A percentile compares a stretch with the other conserved stretches of the same genome.
Evolutionary conservation across 495 filamentous ascomycete species (phyloP).

Genomic region (Podospora fimiseda): DNA sequence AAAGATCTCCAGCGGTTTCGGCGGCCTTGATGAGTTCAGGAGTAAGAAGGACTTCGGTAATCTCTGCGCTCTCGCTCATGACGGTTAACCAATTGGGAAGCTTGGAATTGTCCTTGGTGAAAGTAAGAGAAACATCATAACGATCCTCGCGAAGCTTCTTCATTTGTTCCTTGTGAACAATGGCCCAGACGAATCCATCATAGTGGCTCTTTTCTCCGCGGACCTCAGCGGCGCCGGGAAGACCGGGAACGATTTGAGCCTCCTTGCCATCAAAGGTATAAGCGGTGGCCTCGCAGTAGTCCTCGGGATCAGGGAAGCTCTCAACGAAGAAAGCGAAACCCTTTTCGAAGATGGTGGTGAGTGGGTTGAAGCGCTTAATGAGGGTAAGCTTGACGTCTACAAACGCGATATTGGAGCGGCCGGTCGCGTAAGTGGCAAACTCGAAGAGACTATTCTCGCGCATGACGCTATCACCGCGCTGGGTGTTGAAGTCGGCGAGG

Average conservation of each 20-base stretch:
- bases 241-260: constrained; percentile 56
- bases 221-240: constrained; percentile 50
- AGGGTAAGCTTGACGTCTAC: constrained; percentile 77
- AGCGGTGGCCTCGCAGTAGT: constrained; percentile 64
- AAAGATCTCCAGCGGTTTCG: constrained; percentile 67
- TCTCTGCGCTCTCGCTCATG: constrained; percentile 93
- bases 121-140: constrained; percentile 89
- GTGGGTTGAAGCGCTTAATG: constrained; percentile 83
- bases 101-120: constrained; percentile 83
- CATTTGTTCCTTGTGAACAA: constrained; percentile 95
- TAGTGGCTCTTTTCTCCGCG: constrained; percentile 65
- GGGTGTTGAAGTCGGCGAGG: constrained; percentile 24
- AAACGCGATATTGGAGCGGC: constrained; percentile 88
- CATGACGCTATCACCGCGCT: constrained; percentile 53
- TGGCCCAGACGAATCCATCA: constrained; percentile 88
- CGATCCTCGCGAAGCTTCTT: constrained; percentile 81
- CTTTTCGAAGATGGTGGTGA: constrained; percentile 62
- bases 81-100: constrained; percentile 88
- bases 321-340: constrained; percentile 67
- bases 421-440: constrained; percentile 85
- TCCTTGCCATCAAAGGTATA: constrained; percentile 93
- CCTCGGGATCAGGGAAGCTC: constrained; percentile 60
- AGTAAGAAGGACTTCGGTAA: constrained; percentile 82
- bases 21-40: constrained; percentile 78
- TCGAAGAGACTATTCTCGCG: constrained; percentile 81